Base-by-base conservation (phyloP, 2,329 filamentous ascomycete genomes). In the Fusarium sp. region DNA sequence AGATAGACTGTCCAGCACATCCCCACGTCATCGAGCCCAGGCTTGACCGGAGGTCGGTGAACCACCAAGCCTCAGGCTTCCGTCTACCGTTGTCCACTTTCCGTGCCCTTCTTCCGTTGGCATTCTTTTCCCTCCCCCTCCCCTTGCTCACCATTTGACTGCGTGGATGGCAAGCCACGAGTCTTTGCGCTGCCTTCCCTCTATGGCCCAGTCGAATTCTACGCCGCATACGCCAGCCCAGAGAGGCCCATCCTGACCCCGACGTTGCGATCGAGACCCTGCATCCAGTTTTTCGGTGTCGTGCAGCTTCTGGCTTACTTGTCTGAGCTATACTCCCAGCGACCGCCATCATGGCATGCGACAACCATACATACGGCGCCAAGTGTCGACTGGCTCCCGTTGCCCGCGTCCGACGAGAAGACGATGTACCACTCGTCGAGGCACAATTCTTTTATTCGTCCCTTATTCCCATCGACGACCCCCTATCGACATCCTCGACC, bases 401-500 rank as follows among this genome's bases (percentile, higher is more conserved):
- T 66, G 76, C 83, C 78, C 82, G 82, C 32, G 76, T 82, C 30
- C 69, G 80, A 27, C 82, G 82, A 65, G 81, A 84, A 52, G 83
- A 87, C 63, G 86, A 84, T 63, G 86, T 89, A 27, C 92, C 93
- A 17, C 87, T 90, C 0, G 82, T 93, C 63, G 86, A 88, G 35
- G 88, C 92, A 25, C 94, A 95, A 72, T 98, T 95, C 85, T 98
- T 98, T 83, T 98, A 97, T 82, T 89, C 91, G 15, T 97, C 95
- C 12, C 86, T 91, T 14, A 89, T 96, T 59, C 92, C 95, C 33
- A 95, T 98, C 79, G 95, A 98, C 79, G 95, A 98, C 79, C 94
- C 94, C 27, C 87, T 97, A n/a, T 94, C 93, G 11, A 89, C 92
- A 2, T 84, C 86, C 12, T 82, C 87, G 84, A 79, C 90, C 81